Conservation (phyloP, 306 rosid genomes). For the Sechiopsis laciniata region DNA sequence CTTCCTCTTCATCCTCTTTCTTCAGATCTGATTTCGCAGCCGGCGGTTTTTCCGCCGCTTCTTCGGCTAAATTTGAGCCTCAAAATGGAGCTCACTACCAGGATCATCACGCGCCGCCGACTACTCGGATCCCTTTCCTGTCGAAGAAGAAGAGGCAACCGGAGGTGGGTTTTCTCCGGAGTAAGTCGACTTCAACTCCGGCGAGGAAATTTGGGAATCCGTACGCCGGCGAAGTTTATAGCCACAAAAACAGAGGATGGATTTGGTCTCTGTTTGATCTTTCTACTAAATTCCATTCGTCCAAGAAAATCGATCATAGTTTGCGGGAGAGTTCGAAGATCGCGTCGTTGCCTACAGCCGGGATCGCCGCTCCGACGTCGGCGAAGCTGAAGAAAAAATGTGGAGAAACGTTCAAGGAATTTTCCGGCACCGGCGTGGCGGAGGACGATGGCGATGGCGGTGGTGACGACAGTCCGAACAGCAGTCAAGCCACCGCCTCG, state of each 20-base stretch:
- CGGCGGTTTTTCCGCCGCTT: background rate
- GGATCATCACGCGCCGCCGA: background rate
- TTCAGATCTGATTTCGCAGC: constrained; percentile 52
- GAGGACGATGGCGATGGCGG: constrained; percentile 34
- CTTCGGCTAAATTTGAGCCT: constrained; percentile 19
- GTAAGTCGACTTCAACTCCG: constrained; percentile 73
- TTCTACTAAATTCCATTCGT: constrained; percentile 27
- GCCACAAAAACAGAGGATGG: constrained; percentile 53
- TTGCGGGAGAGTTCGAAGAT: constrained; percentile 24
- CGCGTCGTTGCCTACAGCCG: constrained; percentile 2
- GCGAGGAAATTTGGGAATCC: constrained; percentile 24
- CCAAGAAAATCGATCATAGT: constrained; percentile 25
- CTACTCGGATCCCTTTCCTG: constrained; percentile 52
- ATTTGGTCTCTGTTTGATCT: constrained; percentile 78
- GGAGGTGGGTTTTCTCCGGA: constrained; percentile 48
- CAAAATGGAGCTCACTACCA: background rate
- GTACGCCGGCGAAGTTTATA: constrained; percentile 25
- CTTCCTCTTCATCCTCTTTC: constrained; percentile 66
- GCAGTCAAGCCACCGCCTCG: constrained; percentile 36
- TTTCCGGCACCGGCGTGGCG: background rate
- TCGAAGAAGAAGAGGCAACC: constrained; percentile 48
- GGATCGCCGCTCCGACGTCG: background rate
- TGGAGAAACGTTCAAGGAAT: background rate
- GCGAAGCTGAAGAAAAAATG: background rate
- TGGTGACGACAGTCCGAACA: constrained; percentile 23